Evolutionary conservation across 225 moss, liverwort and hornwort species (phyloP).

Genomic region (Polytrichum commune): DNA sequence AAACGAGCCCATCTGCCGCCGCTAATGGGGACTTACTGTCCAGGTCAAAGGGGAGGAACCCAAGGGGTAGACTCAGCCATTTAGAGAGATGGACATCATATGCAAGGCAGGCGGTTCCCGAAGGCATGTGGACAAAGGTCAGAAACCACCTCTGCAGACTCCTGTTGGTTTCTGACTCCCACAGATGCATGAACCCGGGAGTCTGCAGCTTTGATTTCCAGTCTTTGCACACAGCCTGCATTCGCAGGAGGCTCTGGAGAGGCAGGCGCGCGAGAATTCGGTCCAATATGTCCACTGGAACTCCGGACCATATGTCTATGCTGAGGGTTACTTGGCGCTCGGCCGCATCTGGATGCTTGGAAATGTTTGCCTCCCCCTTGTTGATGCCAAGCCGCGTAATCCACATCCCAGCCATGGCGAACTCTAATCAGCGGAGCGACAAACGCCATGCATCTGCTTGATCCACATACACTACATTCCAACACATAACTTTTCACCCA

Average conservation of each 20-base stretch:
- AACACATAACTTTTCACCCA: too few relatives aligned
- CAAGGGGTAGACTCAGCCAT: slow-evolving; percentile 35
- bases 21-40: slow-evolving; percentile 32
- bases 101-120: slow-evolving; percentile 29
- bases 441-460: too few relatives aligned
- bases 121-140: slow-evolving; percentile 30
- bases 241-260: slow-evolving; percentile 27
- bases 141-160: slow-evolving; percentile 37
- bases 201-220: slow-evolving; percentile 42
- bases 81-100: slow-evolving; percentile 29
- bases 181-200: slow-evolving; percentile 26
- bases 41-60: slow-evolving; percentile 43
- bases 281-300: slow-evolving; percentile 42
- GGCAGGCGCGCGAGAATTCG: slow-evolving; percentile 31
- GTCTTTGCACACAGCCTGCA: slow-evolving; percentile 45
- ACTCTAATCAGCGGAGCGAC: background rate
- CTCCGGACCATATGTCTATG: slow-evolving; percentile 27
- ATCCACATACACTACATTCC: too few relatives aligned
- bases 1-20: slow-evolving; percentile 39
- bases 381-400: slow-evolving; percentile 43
- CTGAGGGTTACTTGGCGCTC: slow-evolving; percentile 7
- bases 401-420: slow-evolving; percentile 46
- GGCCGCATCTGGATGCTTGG: slow-evolving; percentile 1
- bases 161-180: slow-evolving; percentile 11
- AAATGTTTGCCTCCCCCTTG: slow-evolving; percentile 9